Base-by-base conservation (phyloP, 176 grass and related monocot species). In the Leersia perrieri region DNA sequence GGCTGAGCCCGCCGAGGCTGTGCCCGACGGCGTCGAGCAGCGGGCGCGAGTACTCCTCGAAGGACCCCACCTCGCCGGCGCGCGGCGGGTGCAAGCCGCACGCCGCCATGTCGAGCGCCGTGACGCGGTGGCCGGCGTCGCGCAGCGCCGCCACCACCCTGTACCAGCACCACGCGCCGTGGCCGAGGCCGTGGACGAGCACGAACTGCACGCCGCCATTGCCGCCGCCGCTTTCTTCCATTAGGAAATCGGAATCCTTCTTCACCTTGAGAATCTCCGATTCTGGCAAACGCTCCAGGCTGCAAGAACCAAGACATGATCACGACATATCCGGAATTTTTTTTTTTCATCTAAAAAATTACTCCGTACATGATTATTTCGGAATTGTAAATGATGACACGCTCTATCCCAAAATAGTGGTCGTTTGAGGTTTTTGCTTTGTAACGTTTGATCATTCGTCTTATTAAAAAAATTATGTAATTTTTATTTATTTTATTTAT, bases 81-180 rank as follows among this genome's bases (percentile, higher is more conserved):
- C 83, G 78, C 29, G 75, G 44, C 30, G 90, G 90, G 57, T 89
- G 66, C 15, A 33, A 83, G 5, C 90, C 87, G 5, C 74, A 70
- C 64, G 87, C 87, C 0, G 84, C 84, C 41, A 92, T 66, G 75
- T 92, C 87, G 44, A 92, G 45, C 82, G 83, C 74, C 1, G 90
- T 89, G 35, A 70, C 87, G 11, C 66, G 79, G 63, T 92, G 87
- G 23, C 83, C 87, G 13, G 68, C 79, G 22, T 42, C 40, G 2
- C 33, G 42, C 15, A 89, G 90, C 74, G 15, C 14, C 6, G 77
- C 20, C 49, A 74, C 80, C 14, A 92, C 39, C 81, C 84, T 84
- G 85, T 87, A 91, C 89, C 89, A 91, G 85, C 85, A 91, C 90
- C 90, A 92, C 26, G 75, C 87, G 34, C 91, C 87, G 74, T 87